Percentiles rank a stretch among this genome's conserved stretches.
Evolutionary conservation across 129 eudicot species (phyloP).

Genomic region (Daucus carota): DNA sequence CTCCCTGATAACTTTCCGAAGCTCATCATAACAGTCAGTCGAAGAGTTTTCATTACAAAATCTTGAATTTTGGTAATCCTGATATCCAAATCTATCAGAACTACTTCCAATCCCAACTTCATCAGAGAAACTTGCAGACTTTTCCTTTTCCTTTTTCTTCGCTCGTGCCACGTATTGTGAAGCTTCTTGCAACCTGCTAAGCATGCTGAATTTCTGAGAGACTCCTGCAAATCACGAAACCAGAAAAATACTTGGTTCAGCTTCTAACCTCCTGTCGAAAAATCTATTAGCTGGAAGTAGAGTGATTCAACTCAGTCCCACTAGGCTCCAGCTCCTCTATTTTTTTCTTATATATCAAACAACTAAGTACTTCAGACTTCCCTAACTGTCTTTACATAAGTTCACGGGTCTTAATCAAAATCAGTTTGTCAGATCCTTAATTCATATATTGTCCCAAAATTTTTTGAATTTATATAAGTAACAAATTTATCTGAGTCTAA

Average conservation of each 20-base stretch:
- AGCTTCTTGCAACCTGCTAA: conserved; percentile 54
- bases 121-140: neutral
- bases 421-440: no score
- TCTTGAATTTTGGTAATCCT: conserved; percentile 21
- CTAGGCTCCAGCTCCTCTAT: conserved; percentile 22
- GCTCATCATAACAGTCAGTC: conserved; percentile 54
- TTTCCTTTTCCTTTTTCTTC: conserved; percentile 41
- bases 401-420: no score
- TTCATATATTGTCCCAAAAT: no score
- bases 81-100: conserved; percentile 30
- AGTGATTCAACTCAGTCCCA: conserved; percentile 9
- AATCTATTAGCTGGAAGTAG: conserved; percentile 40
- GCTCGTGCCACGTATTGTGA: conserved; percentile 26
- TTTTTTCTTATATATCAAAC: conserved; percentile 19
- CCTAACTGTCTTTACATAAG: no score
- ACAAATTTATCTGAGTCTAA: no score
- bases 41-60: conserved; percentile 38
- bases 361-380: conserved; percentile 19
- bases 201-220: conserved; percentile 35
- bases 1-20: conserved; percentile 57
- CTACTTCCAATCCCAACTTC: conserved; percentile 22
- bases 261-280: conserved; percentile 55
- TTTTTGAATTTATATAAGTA: no score
- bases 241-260: conserved; percentile 45
- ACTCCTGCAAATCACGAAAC: conserved; percentile 62